Evolutionary conservation across 2,329 filamentous ascomycete species (phyloP).

Genomic region (Botrytis galanthina): DNA sequence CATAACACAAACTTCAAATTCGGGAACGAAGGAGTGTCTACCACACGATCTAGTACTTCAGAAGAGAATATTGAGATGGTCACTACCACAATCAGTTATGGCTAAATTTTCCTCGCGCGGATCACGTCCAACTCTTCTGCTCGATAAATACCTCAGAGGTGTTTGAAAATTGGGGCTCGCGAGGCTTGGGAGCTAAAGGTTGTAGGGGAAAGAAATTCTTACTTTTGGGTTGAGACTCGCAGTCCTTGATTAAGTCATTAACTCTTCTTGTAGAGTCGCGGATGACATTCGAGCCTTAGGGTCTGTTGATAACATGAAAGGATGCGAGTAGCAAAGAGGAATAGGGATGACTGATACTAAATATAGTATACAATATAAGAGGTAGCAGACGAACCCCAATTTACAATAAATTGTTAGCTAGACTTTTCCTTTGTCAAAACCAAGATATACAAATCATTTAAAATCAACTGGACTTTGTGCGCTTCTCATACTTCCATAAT

Average conservation of each 20-base stretch:
- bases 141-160: background rate
- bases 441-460: background rate
- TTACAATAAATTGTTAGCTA: background rate
- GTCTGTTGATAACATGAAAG: background rate
- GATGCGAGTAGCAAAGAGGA: background rate
- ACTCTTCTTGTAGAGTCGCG: background rate
- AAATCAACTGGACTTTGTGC: background rate
- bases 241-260: background rate
- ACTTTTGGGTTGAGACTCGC: background rate
- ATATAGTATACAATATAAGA: background rate
- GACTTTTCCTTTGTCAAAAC: background rate
- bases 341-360: background rate
- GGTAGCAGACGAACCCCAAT: background rate
- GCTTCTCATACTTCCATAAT: background rate
- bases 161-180: background rate
- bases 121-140: background rate
- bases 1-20: background rate
- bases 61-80: background rate
- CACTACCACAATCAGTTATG: background rate
- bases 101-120: background rate
- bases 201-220: accelerated
- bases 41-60: background rate
- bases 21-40: background rate
- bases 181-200: background rate
- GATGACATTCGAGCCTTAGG: background rate